These are phyloP conservation scores for Sporothrix inflata DNA, from an alignment of 2,329 filamentous ascomycete genomes.

Conservation along the genomic window DNA sequence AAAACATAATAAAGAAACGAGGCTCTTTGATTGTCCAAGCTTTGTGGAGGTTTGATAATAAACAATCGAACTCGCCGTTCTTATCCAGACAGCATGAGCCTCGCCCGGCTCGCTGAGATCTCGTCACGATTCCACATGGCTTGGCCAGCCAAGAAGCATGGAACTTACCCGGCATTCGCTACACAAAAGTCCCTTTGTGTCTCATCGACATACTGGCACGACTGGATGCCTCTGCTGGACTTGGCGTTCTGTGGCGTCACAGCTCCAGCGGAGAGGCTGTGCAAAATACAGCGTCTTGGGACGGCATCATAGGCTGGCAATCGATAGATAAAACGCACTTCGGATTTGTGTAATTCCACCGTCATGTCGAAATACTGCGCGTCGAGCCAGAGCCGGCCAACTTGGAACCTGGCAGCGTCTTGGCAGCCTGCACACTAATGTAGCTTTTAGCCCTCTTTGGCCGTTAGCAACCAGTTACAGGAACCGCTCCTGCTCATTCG, in stretches of 20 bases:
- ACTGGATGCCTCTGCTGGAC: not conserved
- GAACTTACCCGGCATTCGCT: not conserved
- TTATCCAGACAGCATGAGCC: too few relatives aligned
- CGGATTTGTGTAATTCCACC: not conserved
- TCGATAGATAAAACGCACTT: not conserved
- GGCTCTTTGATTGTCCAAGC: too few relatives aligned
- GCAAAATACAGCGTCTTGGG: constrained; percentile 8
- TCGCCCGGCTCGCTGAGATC: too few relatives aligned
- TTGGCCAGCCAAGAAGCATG: not conserved
- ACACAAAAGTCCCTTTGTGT: not conserved
- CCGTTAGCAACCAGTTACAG: not conserved
- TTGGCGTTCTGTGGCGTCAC: constrained; percentile 8
- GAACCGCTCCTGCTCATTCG: not conserved
- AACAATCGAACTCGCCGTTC: too few relatives aligned
- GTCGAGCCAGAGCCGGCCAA: not conserved
- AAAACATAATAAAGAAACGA: too few relatives aligned
- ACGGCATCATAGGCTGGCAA: not conserved
- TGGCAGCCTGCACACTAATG: constrained; percentile 9
- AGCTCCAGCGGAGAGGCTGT: not conserved
- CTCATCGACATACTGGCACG: not conserved
- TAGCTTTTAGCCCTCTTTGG: not conserved
- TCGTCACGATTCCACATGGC: not conserved
- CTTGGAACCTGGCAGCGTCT: constrained; percentile 16
- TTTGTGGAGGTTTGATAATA: too few relatives aligned
- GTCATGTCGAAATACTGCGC: not conserved